A percentile compares a stretch with the other conserved stretches of the same genome.
phyloP scores from a whole-genome alignment of 495 filamentous ascomycete genomes.

The Trichoderma erinaceum region DNA sequence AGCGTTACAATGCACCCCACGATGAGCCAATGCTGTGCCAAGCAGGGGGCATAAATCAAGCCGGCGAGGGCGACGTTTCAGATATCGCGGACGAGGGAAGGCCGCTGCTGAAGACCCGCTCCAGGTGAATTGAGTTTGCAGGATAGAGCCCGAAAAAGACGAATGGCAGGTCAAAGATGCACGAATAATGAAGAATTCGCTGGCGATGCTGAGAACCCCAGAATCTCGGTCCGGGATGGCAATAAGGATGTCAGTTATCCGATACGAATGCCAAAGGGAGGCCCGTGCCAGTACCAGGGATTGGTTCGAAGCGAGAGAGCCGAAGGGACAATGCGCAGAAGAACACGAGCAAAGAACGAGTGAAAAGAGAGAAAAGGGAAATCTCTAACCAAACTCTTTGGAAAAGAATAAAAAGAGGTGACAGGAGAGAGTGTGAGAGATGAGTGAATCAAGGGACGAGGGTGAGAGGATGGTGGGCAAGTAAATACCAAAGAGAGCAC shows the following conservation, averaged over 20 bases:
- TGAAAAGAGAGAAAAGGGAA: not conserved
- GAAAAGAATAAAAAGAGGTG: not conserved
- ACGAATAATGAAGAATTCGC: not conserved
- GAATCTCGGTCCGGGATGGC: not conserved
- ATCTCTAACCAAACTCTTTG: not conserved
- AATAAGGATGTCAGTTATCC: not conserved
- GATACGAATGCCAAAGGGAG: not conserved
- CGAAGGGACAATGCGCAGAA: not conserved
- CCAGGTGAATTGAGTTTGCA: not conserved
- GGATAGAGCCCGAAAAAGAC: not conserved
- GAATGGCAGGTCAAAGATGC: too few relatives aligned
- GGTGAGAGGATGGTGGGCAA: not conserved
- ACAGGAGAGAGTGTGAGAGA: not conserved
- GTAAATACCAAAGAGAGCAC: not conserved
- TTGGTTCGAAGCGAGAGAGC: not conserved
- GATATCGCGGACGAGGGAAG: not conserved
- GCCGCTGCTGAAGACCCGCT: constrained; percentile 5
- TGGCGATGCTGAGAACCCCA: not conserved
- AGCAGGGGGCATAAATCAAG: not conserved
- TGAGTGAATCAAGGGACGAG: not conserved
- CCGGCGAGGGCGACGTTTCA: not conserved
- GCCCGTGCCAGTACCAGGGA: not conserved
- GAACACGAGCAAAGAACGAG: not conserved
- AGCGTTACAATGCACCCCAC: not conserved
- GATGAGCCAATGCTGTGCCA: not conserved